A percentile compares a stretch with the other conserved stretches of the same genome.
These are phyloP conservation scores for Patellaria atrata DNA, from an alignment of 495 filamentous ascomycete genomes.

Conservation along the genomic window DNA sequence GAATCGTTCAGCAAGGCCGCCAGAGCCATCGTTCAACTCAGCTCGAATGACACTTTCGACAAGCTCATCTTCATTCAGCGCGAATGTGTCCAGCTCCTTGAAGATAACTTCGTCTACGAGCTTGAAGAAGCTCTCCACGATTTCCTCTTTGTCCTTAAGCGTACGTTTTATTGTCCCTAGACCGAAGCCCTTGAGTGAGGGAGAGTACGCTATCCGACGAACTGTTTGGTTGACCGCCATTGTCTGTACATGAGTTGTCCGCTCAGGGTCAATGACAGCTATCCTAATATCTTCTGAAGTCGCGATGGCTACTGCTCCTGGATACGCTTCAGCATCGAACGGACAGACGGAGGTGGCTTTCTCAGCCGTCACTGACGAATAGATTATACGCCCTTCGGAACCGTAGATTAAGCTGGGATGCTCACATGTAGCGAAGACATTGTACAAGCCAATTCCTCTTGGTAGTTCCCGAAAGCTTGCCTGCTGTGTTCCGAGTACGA, in stretches of 20 bases:
- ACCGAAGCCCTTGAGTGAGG: conserved; percentile 64
- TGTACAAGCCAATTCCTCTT: conserved; percentile 45
- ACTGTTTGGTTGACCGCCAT: conserved; percentile 69
- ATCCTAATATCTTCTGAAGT: conserved; percentile 66
- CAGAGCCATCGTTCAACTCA: conserved; percentile 50
- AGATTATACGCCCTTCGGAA: conserved; percentile 74
- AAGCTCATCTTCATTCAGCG: conserved; percentile 50
- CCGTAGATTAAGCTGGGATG: conserved; percentile 87
- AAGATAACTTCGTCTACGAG: conserved; percentile 34
- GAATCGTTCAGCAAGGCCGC: conserved; percentile 56
- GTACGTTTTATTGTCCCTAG: conserved; percentile 67
- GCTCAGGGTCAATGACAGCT: conserved; percentile 64
- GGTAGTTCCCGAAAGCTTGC: conserved; percentile 68
- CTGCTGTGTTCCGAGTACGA: conserved; percentile 75
- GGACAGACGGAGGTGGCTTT: conserved; percentile 65
- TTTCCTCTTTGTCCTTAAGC: conserved; percentile 40
- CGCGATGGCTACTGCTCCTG: conserved; percentile 65
- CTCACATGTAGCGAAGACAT: conserved; percentile 87
- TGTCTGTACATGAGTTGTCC: conserved; percentile 73
- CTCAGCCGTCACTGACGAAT: conserved; percentile 90
- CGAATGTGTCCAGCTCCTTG: conserved; percentile 26
- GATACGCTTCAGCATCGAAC: conserved; percentile 70
- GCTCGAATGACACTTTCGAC: conserved; percentile 74
- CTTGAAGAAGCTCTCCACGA: conserved; percentile 44
- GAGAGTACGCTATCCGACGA: conserved; percentile 73